phyloP scores from a whole-genome alignment of 495 filamentous ascomycete genomes.

The Xylaria curta region DNA sequence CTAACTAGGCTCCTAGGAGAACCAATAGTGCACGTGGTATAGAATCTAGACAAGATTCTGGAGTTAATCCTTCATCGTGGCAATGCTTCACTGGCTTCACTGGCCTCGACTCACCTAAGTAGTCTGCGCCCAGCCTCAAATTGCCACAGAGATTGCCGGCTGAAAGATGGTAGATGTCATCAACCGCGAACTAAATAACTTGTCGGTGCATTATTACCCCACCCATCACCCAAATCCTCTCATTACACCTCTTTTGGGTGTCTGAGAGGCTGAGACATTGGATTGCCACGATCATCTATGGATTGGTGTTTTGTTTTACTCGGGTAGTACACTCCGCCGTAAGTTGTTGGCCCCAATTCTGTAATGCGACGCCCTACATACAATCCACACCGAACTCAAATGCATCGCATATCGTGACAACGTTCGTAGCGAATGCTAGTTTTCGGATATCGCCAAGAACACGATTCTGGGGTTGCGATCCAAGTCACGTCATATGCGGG shows the following conservation, averaged over 20 bases:
- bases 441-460: not conserved
- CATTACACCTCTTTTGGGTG: not conserved
- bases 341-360: not conserved
- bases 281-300: not conserved
- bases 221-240: not conserved
- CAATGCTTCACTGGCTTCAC: not conserved
- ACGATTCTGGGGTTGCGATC: not conserved
- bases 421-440: not conserved
- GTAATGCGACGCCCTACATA: too few species aligned
- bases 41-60: not conserved
- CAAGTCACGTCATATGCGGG: not conserved
- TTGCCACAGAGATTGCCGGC: not conserved
- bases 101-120: not conserved
- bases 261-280: not conserved
- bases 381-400: not conserved
- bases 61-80: not conserved
- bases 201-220: not conserved
- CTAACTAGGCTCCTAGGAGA: slow-evolving; percentile 5
- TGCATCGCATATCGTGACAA: not conserved
- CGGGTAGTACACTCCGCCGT: not conserved
- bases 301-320: not conserved
- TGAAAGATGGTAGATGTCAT: not conserved
- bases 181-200: not conserved
- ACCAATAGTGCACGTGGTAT: not conserved
- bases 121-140: slow-evolving; percentile 7